A percentile compares a stretch with the other conserved stretches of the same genome.
Conservation (phyloP, 495 filamentous ascomycete species). For the Cenococcum geophilum region DNA sequence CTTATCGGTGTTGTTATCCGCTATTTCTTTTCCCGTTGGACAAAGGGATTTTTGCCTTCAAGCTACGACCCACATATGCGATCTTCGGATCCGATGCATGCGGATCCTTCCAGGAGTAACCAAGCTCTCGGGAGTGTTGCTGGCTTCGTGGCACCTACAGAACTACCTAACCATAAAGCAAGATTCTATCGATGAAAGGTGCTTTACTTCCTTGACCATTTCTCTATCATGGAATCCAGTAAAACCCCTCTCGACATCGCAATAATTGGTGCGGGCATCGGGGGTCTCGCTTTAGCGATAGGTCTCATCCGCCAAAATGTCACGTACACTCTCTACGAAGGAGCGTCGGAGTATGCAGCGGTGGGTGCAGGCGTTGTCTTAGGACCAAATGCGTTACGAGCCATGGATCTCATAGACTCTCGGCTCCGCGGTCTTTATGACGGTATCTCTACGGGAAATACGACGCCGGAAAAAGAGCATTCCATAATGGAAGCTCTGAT, state of each 20-base stretch:
- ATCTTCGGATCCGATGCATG: too few relatives aligned
- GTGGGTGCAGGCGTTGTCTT: slow-evolving; percentile 24
- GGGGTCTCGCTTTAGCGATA: slow-evolving; percentile 22
- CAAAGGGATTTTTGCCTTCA: too few relatives aligned
- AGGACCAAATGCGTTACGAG: slow-evolving; percentile 18
- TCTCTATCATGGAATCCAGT: too few relatives aligned
- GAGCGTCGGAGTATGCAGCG: slow-evolving; percentile 8
- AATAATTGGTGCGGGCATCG: slow-evolving; percentile 26
- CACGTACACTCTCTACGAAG: slow-evolving; percentile 24
- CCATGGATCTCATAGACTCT: slow-evolving; percentile 20
- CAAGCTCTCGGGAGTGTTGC: too few relatives aligned
- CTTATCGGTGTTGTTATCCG: too few relatives aligned
- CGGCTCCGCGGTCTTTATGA: slow-evolving; percentile 15
- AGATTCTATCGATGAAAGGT: too few relatives aligned
- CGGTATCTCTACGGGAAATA: slow-evolving; percentile 17
- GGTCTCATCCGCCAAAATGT: slow-evolving; percentile 15
- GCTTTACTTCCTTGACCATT: too few relatives aligned
- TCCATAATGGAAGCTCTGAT: slow-evolving; percentile 25
- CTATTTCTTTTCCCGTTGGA: too few relatives aligned
- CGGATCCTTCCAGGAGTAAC: too few relatives aligned
- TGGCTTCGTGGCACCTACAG: too few relatives aligned
- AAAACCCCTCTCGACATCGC: slow-evolving; percentile 16
- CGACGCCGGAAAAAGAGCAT: slow-evolving; percentile 15
- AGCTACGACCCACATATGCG: too few relatives aligned
- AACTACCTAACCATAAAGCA: too few relatives aligned